phyloP scores from a whole-genome alignment of 2,329 filamentous ascomycete species.

The Zymoseptoria pseudotritici region DNA sequence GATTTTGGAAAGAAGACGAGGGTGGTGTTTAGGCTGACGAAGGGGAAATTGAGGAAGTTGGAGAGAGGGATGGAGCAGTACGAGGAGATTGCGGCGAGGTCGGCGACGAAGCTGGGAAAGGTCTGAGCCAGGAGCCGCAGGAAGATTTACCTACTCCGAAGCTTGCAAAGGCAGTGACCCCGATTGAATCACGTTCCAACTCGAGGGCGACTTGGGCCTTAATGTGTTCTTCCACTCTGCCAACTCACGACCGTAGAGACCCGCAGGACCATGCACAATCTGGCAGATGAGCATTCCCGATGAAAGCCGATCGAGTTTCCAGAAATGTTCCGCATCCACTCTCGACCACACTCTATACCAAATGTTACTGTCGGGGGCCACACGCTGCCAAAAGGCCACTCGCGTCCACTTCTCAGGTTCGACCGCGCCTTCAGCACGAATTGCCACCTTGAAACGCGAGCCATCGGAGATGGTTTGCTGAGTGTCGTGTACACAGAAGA shows the following conservation, averaged over 20 bases:
- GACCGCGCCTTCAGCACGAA: neutral
- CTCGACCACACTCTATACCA: neutral
- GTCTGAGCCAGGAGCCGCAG: too few relatives aligned
- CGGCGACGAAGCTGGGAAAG: slow-evolving; percentile 13
- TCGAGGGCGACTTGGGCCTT: neutral
- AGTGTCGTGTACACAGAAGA: neutral
- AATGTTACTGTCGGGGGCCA: neutral
- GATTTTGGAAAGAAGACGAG: slow-evolving; percentile 6
- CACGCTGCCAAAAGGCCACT: neutral
- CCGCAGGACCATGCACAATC: neutral
- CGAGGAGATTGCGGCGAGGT: slow-evolving; percentile 15
- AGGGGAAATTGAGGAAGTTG: slow-evolving; percentile 10
- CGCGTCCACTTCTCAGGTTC: neutral
- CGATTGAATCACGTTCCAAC: too few relatives aligned
- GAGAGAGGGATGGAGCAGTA: slow-evolving; percentile 16
- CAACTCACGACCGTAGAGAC: neutral
- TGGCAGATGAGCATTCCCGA: neutral
- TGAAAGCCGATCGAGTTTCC: neutral
- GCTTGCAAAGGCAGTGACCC: too few relatives aligned
- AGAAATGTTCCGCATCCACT: neutral
- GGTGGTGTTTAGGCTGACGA: slow-evolving; percentile 13
- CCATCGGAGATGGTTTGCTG: neutral
- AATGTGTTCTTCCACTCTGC: neutral
- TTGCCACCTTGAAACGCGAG: neutral
- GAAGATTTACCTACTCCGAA: too few relatives aligned